Evolutionary conservation across 495 filamentous ascomycete species (phyloP).

Genomic region (Penicillium silybi): DNA sequence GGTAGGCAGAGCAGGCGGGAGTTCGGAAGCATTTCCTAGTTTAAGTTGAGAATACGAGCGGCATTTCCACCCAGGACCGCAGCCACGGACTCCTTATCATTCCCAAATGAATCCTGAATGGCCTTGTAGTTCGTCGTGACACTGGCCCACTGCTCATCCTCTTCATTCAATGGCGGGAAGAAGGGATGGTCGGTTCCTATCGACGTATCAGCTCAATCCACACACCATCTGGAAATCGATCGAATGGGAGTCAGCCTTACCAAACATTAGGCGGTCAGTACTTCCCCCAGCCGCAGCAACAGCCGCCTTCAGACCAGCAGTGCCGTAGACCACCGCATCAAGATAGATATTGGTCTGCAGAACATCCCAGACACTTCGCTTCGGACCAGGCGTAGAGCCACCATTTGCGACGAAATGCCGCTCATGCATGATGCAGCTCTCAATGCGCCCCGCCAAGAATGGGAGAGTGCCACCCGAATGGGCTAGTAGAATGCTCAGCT

Average conservation of each 20-base stretch:
- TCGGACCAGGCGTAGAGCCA: slow-evolving; percentile 46
- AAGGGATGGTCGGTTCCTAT: slow-evolving; percentile 88
- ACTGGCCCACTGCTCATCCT: slow-evolving; percentile 72
- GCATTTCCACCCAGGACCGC: slow-evolving; percentile 70
- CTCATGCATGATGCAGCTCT: slow-evolving; percentile 85
- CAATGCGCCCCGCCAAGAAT: slow-evolving; percentile 83
- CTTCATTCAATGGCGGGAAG: slow-evolving; percentile 72
- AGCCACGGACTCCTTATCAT: slow-evolving; percentile 43
- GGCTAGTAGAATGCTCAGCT: slow-evolving; percentile 72
- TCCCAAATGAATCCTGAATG: slow-evolving; percentile 56
- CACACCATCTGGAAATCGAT: not conserved
- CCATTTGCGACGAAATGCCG: slow-evolving; percentile 57
- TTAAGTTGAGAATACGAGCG: slow-evolving; percentile 55
- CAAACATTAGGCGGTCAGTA: slow-evolving; percentile 71
- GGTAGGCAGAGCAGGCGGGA: no score
- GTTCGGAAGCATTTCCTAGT: slow-evolving; percentile 18
- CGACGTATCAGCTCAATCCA: slow-evolving; percentile 7
- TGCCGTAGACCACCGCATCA: slow-evolving; percentile 81
- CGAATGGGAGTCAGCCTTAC: slow-evolving; percentile 33
- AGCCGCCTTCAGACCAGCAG: slow-evolving; percentile 71
- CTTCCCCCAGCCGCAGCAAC: slow-evolving; percentile 47
- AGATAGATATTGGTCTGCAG: slow-evolving; percentile 83
- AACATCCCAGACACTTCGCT: slow-evolving; percentile 67
- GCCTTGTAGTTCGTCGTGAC: slow-evolving; percentile 74
- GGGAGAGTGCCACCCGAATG: slow-evolving; percentile 88